These are phyloP conservation scores for Acer saccharum DNA, from an alignment of 345 rosid species.

Conservation along the genomic window DNA sequence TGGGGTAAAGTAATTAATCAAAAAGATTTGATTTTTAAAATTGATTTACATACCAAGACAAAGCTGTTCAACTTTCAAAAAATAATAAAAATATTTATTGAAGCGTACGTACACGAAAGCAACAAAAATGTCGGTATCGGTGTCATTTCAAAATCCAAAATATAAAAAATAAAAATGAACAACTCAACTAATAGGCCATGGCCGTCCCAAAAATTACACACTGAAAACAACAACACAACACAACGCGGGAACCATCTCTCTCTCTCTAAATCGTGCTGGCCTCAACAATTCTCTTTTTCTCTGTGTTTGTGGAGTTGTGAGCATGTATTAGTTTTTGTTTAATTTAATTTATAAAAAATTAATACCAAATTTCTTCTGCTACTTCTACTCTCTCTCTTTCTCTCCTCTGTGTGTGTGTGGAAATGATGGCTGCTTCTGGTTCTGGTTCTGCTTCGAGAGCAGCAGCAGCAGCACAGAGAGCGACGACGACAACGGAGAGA, in stretches of 20 bases:
- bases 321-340: not conserved
- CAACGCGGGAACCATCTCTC: constrained; percentile 47
- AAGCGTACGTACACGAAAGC: too few relatives aligned
- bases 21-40: too few relatives aligned
- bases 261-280: constrained; percentile 36
- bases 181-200: not conserved
- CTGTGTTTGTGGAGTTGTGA: constrained; percentile 18
- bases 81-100: too few relatives aligned
- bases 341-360: not conserved
- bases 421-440: constrained; percentile 35
- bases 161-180: not conserved
- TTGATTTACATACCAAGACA: too few relatives aligned
- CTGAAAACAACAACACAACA: not conserved
- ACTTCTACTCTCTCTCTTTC: not conserved
- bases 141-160: too few relatives aligned
- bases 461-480: constrained; percentile 39
- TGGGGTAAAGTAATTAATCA: too few relatives aligned
- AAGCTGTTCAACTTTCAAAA: too few relatives aligned
- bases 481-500: constrained; percentile 30
- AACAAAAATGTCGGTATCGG: too few relatives aligned
- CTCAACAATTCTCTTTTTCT: constrained; percentile 25
- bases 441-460: constrained; percentile 29
- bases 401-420: not conserved
- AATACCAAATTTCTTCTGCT: constrained; percentile 14
- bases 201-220: constrained; percentile 21